Evolutionary conservation across 352 stramenopile species (phyloP).

Genomic region (Globisporangium barbulae): DNA sequence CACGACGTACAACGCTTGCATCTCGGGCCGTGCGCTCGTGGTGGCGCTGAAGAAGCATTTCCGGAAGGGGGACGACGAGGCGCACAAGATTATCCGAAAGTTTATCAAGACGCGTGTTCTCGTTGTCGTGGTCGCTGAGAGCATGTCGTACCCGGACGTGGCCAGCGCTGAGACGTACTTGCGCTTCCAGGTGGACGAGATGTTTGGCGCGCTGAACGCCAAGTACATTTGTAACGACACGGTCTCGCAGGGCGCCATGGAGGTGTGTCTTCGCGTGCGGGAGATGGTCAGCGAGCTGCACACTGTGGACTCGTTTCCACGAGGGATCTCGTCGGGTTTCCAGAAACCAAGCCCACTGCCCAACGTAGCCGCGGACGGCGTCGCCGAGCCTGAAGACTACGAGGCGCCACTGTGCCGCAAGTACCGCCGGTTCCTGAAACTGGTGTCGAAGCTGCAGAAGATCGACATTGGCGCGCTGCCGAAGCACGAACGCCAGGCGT

Average conservation of each 20-base stretch:
- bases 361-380: conserved; percentile 12
- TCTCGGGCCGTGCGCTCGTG: conserved; percentile 48
- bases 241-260: conserved; percentile 51
- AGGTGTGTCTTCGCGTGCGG: conserved; percentile 64
- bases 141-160: conserved; percentile 43
- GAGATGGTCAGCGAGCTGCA: conserved; percentile 71
- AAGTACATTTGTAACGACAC: conserved; percentile 63
- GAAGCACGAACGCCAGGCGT: conserved; percentile 82
- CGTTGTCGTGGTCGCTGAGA: conserved; percentile 56
- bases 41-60: conserved; percentile 59
- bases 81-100: conserved; percentile 36
- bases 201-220: conserved; percentile 79
- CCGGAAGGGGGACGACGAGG: conserved; percentile 41
- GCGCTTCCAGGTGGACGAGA: conserved; percentile 82
- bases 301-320: conserved; percentile 55
- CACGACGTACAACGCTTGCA: conserved; percentile 60
- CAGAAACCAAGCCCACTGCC: conserved; percentile 25
- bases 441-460: conserved; percentile 57
- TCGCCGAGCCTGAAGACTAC: conserved; percentile 37
- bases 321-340: conserved; percentile 72
- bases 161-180: conserved; percentile 52
- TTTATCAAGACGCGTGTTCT: conserved; percentile 45
- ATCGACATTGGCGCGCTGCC: conserved; percentile 68
- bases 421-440: conserved; percentile 77
- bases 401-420: conserved; percentile 50